Evolutionary conservation across 768 basidiomycete genomes (phyloP), one percentile per base, ranked within the genome.

Genomic region (Lepiota brunneoincarnata): DNA sequence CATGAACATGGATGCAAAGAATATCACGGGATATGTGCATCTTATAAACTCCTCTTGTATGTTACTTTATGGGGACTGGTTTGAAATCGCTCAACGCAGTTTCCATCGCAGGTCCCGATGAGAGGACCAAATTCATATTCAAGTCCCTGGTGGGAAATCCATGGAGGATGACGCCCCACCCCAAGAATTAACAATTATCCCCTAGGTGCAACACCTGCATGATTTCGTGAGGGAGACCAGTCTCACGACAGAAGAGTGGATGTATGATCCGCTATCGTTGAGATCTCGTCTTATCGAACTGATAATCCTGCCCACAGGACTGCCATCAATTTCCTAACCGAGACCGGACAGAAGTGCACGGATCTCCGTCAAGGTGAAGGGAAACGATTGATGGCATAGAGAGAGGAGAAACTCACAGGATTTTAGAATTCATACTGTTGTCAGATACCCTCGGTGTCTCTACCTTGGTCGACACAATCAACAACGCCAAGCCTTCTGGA

Each of bases 241-340:
- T 54, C 68, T 93, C 48, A 90, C 91, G 15, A 87, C 83, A 1
- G 87, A 92, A 2, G 92, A 94, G 73, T 94, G 92, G 92, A 86
- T 86, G 86, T 77, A 59, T 14, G 74, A 55, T 10, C 7, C 12
- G n/a, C 14, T 11, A 6, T 35, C 4, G 23, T 18, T 47, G 15
- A 9, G n/a, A 14, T 28, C 42, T 15, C 17, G 7, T 47, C n/a
- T 38, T 26, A 36, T 56, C 49, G 38, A 21, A 17, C n/a, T 62
- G n/a, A 49, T 48, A 21, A 56, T 17, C 40, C 14, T 6, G 31
- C 36, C 23, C 14, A 49, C 44, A 80, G 76, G 73, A 67, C 77
- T 15, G 75, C 89, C 1, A 85, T 94, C 61, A 67, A 87, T 54
- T 94, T 94, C 69, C 71, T 94, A 55, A 94, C 91, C 0, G 72